A percentile compares a stretch with the other conserved stretches of the same genome.
Conservation (phyloP, 768 basidiomycete genomes). For the Psilocybe cubensis region DNA sequence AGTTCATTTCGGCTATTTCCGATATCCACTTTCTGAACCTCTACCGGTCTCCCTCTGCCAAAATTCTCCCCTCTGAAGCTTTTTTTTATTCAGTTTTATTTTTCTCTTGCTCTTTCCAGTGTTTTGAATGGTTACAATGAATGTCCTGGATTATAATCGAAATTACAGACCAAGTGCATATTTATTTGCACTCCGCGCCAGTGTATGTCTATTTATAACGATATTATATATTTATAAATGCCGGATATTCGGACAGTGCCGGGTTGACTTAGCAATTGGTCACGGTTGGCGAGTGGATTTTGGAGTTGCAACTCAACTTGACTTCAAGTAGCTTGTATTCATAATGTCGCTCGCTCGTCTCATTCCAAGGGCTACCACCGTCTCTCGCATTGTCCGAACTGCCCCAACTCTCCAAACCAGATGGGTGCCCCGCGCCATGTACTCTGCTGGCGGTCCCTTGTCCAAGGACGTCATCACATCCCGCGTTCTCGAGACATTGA, state of each 20-base stretch:
- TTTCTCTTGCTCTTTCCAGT: too few relatives aligned
- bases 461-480: slow-evolving; percentile 68
- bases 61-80: neutral
- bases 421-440: slow-evolving; percentile 51
- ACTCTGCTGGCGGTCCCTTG: slow-evolving; percentile 70
- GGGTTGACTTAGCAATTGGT: slow-evolving; percentile 17
- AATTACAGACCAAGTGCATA: neutral
- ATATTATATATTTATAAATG: neutral
- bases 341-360: slow-evolving; percentile 62
- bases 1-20: slow-evolving; percentile 45
- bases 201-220: neutral
- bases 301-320: slow-evolving; percentile 1
- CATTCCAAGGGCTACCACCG: slow-evolving; percentile 45
- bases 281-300: slow-evolving; percentile 18
- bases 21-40: slow-evolving; percentile 9
- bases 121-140: neutral
- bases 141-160: neutral
- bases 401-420: slow-evolving; percentile 35
- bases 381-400: slow-evolving; percentile 45
- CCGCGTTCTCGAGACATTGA: slow-evolving; percentile 82
- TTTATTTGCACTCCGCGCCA: slow-evolving; percentile 1
- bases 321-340: slow-evolving; percentile 1
- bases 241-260: slow-evolving; percentile 15
- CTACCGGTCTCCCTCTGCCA: too few relatives aligned
- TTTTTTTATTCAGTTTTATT: neutral